Conservation (phyloP, 2,329 filamentous ascomycete genomes). For the Nothomitra cinnamomea region DNA sequence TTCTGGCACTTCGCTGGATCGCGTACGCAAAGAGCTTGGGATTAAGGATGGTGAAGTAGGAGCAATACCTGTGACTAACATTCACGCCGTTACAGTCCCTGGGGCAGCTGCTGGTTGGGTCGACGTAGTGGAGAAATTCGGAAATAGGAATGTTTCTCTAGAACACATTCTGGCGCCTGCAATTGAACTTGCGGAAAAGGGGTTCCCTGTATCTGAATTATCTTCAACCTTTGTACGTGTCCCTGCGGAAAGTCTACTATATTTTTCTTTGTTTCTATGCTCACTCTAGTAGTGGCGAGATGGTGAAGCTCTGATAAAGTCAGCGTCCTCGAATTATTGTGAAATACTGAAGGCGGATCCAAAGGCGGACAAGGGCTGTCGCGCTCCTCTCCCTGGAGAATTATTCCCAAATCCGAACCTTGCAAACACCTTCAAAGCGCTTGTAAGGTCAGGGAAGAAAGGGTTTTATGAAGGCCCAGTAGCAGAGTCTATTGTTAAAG, state of each 20-base stretch:
- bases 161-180: slow-evolving; percentile 67
- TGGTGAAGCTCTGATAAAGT: slow-evolving; percentile 44
- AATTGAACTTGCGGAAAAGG: slow-evolving; percentile 70
- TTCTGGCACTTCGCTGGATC: slow-evolving; percentile 48
- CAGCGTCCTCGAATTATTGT: slow-evolving; percentile 66
- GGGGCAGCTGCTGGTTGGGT: slow-evolving; percentile 89
- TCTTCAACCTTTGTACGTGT: slow-evolving; percentile 47
- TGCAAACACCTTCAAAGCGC: slow-evolving; percentile 60
- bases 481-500: slow-evolving; percentile 64
- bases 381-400: slow-evolving; percentile 65
- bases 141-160: slow-evolving; percentile 66
- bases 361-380: slow-evolving; percentile 46
- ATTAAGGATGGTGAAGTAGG: slow-evolving; percentile 37
- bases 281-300: slow-evolving; percentile 45
- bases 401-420: slow-evolving; percentile 75
- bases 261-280: neutral
- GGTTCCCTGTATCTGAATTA: slow-evolving; percentile 77
- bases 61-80: slow-evolving; percentile 56
- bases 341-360: slow-evolving; percentile 78
- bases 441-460: slow-evolving; percentile 67
- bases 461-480: slow-evolving; percentile 83
- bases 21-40: slow-evolving; percentile 51
- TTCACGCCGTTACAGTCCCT: slow-evolving; percentile 72
- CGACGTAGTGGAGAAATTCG: slow-evolving; percentile 74
- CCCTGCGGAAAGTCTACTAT: neutral